phyloP scores from a whole-genome alignment of 805 yeast species.

The Candida nitratophila region DNA sequence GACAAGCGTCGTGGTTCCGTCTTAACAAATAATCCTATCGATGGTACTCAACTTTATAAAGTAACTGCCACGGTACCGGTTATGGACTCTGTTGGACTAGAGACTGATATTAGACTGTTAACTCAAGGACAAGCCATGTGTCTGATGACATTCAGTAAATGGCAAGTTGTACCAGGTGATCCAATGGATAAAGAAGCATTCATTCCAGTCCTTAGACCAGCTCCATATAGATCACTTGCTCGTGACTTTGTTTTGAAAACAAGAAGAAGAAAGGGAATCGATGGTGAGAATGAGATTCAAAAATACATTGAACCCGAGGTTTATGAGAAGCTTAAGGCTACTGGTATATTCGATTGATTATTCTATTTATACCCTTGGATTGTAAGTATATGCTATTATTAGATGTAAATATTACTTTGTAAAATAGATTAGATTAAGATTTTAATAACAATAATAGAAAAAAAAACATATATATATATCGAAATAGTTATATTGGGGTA shows the following conservation, averaged over 20 bases:
- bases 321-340: conserved; percentile 37
- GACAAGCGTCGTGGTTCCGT: conserved; percentile 65
- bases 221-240: conserved; percentile 61
- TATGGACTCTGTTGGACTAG: conserved; percentile 85
- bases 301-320: conserved; percentile 62
- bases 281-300: conserved; percentile 60
- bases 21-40: conserved; percentile 42
- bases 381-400: neutral
- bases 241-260: conserved; percentile 89
- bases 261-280: conserved; percentile 78
- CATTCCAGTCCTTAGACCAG: conserved; percentile 71
- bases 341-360: conserved; percentile 8
- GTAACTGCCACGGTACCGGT: conserved; percentile 71
- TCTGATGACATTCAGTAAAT: conserved; percentile 54
- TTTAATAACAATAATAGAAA: too few species aligned
- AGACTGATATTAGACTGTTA: conserved; percentile 71
- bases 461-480: too few species aligned
- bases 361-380: neutral
- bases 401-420: too few species aligned
- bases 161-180: conserved; percentile 86
- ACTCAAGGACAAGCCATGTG: conserved; percentile 78
- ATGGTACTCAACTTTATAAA: conserved; percentile 63
- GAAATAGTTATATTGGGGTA: too few species aligned
- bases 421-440: too few species aligned
- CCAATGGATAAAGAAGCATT: conserved; percentile 65